Conservation (phyloP, 495 filamentous ascomycete species). For the Antarctomyces pellizariae region DNA sequence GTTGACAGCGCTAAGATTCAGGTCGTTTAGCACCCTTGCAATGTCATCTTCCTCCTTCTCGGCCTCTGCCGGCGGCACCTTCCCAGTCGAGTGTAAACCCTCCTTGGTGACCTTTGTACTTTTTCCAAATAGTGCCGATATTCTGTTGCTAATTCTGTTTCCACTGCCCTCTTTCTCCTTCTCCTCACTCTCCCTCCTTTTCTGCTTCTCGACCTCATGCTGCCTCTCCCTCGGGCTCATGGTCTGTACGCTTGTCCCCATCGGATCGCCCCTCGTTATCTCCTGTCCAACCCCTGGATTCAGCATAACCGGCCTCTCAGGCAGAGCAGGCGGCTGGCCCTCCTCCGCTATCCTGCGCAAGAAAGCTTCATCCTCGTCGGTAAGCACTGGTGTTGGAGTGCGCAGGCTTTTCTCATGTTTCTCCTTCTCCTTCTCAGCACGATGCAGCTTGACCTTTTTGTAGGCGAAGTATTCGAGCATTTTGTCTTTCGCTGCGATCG, state of each 20-base stretch:
- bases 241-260: too few relatives aligned
- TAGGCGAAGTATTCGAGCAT: conserved; percentile 23
- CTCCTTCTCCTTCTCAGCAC: conserved; percentile 17
- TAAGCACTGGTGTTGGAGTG: conserved; percentile 8
- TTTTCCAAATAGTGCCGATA: too few relatives aligned
- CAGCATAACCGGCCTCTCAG: conserved; percentile 6
- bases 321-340: conserved; percentile 10
- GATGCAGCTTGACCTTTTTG: conserved; percentile 27
- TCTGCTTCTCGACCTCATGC: too few relatives aligned
- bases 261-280: too few relatives aligned
- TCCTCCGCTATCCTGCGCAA: conserved; percentile 10
- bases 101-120: too few relatives aligned
- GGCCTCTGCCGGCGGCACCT: conserved; percentile 15
- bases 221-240: too few relatives aligned
- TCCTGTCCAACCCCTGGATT: conserved; percentile 7
- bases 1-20: conserved; percentile 55
- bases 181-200: too few relatives aligned
- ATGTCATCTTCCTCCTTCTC: conserved; percentile 51
- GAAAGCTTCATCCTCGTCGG: conserved; percentile 11
- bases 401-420: conserved; percentile 2
- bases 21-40: conserved; percentile 45
- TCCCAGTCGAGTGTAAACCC: too few relatives aligned
- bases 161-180: conserved; percentile 4
- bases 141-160: too few relatives aligned
- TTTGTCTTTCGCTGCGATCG: conserved; percentile 1